These are phyloP conservation scores for Verticillium dahliae DNA, from an alignment of 2,329 filamentous ascomycete genomes.

Conservation along the genomic window DNA sequence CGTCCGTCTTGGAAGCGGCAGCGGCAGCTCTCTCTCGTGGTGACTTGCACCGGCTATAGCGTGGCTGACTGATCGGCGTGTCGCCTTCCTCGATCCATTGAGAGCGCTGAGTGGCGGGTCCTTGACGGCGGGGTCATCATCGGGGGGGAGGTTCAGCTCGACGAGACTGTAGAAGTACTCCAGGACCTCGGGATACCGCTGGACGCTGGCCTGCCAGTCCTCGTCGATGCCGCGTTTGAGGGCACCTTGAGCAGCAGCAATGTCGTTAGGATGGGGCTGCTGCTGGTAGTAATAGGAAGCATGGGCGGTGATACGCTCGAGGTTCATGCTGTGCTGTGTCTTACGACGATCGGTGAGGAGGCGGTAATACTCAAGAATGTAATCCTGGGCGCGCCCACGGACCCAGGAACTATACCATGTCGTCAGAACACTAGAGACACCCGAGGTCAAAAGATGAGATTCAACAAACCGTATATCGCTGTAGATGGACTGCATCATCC, in stretches of 20 bases:
- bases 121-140: conserved; percentile 53
- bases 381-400: conserved; percentile 58
- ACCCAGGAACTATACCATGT: conserved; percentile 49
- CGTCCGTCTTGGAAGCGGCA: conserved; percentile 26
- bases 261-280: conserved; percentile 53
- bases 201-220: conserved; percentile 70
- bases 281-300: conserved; percentile 52
- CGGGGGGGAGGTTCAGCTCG: conserved; percentile 55
- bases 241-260: conserved; percentile 56
- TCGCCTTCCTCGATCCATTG: conserved; percentile 37
- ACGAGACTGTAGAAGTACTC: conserved; percentile 74
- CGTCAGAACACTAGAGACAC: not conserved
- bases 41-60: conserved; percentile 29
- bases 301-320: conserved; percentile 49
- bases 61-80: not conserved
- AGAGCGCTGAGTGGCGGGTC: conserved; percentile 54
- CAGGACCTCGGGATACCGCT: conserved; percentile 73
- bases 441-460: not conserved
- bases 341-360: conserved; percentile 56
- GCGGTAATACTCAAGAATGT: conserved; percentile 60
- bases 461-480: conserved; percentile 51
- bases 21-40: conserved; percentile 19
- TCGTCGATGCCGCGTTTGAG: conserved; percentile 71
- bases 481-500: conserved; percentile 58
- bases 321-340: conserved; percentile 44